Evolutionary conservation across 805 yeast genomes (phyloP).

Genomic region (Candida quercuum): DNA sequence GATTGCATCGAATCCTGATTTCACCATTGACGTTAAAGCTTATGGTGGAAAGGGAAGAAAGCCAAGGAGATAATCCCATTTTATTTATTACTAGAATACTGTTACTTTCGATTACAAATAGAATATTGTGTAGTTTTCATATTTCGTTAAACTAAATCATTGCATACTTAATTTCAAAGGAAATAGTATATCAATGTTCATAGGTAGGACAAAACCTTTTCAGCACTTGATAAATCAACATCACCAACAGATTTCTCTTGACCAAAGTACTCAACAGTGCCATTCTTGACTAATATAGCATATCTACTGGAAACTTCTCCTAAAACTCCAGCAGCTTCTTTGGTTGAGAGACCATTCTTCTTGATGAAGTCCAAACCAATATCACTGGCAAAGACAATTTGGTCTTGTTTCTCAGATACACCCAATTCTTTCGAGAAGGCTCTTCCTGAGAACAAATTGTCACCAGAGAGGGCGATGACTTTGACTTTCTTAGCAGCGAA

Average conservation of each 20-base stretch:
- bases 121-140: background rate
- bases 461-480: slow-evolving; percentile 53
- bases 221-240: slow-evolving; percentile 32
- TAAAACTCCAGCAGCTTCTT: slow-evolving; percentile 46
- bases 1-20: slow-evolving; percentile 21
- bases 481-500: slow-evolving; percentile 54
- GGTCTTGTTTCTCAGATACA: slow-evolving; percentile 25
- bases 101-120: too few relatives aligned
- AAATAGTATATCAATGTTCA: too few relatives aligned
- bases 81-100: too few relatives aligned
- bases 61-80: background rate
- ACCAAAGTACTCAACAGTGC: slow-evolving; percentile 40
- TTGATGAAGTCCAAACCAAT: slow-evolving; percentile 51
- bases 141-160: too few relatives aligned
- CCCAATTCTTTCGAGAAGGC: slow-evolving; percentile 50
- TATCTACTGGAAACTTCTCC: slow-evolving; percentile 47
- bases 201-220: slow-evolving; percentile 18
- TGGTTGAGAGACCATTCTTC: slow-evolving; percentile 43
- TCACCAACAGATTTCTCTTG: slow-evolving; percentile 30
- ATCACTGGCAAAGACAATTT: slow-evolving; percentile 57
- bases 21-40: too few relatives aligned
- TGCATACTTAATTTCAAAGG: too few relatives aligned
- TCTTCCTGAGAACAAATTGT: slow-evolving; percentile 63
- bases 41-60: slow-evolving; percentile 4
- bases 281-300: slow-evolving; percentile 60